Evolutionary conservation across 306 rosid species (phyloP).

Genomic region (Pyrus bretschneideri): DNA sequence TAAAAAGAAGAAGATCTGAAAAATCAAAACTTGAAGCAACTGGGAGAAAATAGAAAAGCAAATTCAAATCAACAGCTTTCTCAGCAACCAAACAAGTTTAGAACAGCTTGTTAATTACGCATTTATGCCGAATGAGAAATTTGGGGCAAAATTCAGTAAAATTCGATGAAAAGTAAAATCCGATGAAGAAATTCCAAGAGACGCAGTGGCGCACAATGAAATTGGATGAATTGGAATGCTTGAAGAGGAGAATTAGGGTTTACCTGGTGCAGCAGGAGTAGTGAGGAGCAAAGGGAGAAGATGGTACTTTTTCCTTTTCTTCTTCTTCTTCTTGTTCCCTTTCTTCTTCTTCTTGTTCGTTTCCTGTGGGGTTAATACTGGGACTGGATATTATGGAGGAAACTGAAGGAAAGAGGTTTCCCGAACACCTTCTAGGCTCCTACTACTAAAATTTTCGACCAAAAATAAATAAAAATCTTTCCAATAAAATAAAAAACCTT

Average conservation of each 20-base stretch:
- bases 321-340: not conserved
- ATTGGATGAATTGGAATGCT: not conserved
- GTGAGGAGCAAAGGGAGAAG: not conserved
- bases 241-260: constrained; percentile 13
- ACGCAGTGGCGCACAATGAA: not conserved
- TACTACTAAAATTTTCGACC: too few species aligned
- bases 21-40: not conserved
- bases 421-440: too few species aligned
- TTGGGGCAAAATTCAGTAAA: not conserved
- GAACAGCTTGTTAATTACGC: not conserved
- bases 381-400: not conserved
- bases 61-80: not conserved
- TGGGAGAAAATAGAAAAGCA: not conserved
- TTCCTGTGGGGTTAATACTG: not conserved
- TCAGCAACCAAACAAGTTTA: not conserved
- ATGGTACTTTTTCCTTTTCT: not conserved
- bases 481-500: too few species aligned
- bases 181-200: not conserved
- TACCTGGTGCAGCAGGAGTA: constrained; percentile 8
- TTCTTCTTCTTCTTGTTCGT: not conserved
- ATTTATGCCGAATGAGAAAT: not conserved
- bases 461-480: too few species aligned
- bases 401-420: too few species aligned
- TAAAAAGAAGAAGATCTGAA: too few species aligned
- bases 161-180: not conserved